A percentile compares a stretch with the other conserved stretches of the same genome.
phyloP scores from a whole-genome alignment of 2,329 filamentous ascomycete genomes.

The Aspergillus spinulosporus region DNA sequence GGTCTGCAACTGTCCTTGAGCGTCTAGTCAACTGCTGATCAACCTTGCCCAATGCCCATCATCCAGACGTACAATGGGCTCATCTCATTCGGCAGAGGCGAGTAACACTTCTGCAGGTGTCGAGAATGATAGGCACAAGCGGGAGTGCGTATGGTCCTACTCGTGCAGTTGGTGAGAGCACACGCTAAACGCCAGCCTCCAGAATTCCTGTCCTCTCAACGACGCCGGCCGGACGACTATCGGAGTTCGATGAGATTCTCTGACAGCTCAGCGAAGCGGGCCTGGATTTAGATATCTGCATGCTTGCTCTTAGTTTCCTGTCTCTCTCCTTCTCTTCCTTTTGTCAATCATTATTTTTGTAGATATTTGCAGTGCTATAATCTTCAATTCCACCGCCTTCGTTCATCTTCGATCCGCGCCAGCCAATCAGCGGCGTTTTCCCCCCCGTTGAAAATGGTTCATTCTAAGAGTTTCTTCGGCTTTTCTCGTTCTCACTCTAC shows the following conservation, averaged over 20 bases:
- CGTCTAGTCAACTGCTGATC: not conserved
- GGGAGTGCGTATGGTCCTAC: constrained; percentile 2
- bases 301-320: not conserved
- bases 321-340: constrained; percentile 3
- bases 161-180: constrained; percentile 4
- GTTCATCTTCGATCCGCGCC: constrained; percentile 36
- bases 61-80: not conserved
- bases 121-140: constrained; percentile 1
- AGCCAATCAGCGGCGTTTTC: constrained; percentile 23
- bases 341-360: not conserved
- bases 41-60: constrained; percentile 1
- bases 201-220: constrained; percentile 16
- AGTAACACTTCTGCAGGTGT: constrained; percentile 6
- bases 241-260: constrained; percentile 13
- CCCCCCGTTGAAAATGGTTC: constrained; percentile 33
- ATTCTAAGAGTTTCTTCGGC: constrained; percentile 32
- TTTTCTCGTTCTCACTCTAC: constrained; percentile 34
- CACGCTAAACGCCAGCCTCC: constrained; percentile 16
- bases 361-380: not conserved
- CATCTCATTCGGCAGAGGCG: not conserved
- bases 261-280: constrained; percentile 6
- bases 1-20: not conserved
- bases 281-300: not conserved
- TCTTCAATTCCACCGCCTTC: constrained; percentile 42
- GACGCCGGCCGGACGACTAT: constrained; percentile 4